These are phyloP conservation scores for Triticum monococcum DNA, from an alignment of 176 grass and related monocot genomes.

Conservation along the genomic window DNA sequence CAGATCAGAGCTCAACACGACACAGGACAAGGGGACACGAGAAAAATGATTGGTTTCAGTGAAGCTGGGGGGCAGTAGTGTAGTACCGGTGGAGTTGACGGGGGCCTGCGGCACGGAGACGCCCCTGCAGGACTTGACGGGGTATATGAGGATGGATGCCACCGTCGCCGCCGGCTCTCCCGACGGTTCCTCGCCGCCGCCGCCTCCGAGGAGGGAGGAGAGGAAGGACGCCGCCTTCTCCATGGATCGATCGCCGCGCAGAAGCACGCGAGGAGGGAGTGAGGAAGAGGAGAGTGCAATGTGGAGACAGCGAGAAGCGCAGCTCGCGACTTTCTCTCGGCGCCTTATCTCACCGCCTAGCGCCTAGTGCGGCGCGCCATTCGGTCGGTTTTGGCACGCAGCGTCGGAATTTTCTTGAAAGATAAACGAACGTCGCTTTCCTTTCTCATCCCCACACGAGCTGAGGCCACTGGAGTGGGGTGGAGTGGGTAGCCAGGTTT, in stretches of 20 bases:
- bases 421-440: too few relatives aligned
- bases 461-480: too few relatives aligned
- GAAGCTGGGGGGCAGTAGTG: too few relatives aligned
- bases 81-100: conserved; percentile 63
- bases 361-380: too few relatives aligned
- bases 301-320: background rate
- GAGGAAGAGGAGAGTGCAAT: background rate
- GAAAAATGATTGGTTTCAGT: too few relatives aligned
- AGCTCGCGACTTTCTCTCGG: background rate
- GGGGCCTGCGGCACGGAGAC: conserved; percentile 70
- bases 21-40: too few relatives aligned
- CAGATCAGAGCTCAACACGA: background rate
- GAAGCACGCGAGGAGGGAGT: background rate
- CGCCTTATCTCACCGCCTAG: background rate
- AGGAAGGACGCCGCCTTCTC: conserved; percentile 53
- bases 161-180: conserved; percentile 39
- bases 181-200: background rate
- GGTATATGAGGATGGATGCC: conserved; percentile 68
- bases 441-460: too few relatives aligned
- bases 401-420: too few relatives aligned
- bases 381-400: too few relatives aligned
- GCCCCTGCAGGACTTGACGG: conserved; percentile 83
- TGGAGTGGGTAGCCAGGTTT: too few relatives aligned
- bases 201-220: conserved; percentile 48
- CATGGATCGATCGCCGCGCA: conserved; percentile 14